Evolutionary conservation across 202 grass and related monocot genomes (phyloP), one percentile per base, ranked within the genome.

Genomic region (Saccharum hybrid): DNA sequence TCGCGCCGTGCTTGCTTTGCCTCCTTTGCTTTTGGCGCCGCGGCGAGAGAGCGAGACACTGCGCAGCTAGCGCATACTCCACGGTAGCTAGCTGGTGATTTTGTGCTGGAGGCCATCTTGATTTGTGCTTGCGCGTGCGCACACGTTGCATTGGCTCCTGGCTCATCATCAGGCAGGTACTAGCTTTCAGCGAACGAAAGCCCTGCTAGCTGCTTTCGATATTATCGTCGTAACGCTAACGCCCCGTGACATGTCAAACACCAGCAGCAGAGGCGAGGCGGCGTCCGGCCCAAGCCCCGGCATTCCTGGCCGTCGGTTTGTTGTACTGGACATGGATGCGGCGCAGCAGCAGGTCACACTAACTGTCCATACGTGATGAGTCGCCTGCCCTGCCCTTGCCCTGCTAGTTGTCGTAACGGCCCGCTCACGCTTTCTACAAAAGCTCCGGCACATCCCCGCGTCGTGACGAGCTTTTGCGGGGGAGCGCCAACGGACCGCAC

Each of bases 371-470:
- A 28, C 28, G 28, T 28, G 28, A 28, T 28, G 28, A 28, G 28
- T 28, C 28, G 28, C 0, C 7, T 39, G 38, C 38, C 38, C 38
- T 6, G 0, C 6, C 41, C 41, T 11, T 51, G 48, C 14, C 0
- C 1, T 52, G 48, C 48, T 52, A 54, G 51, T 54, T 54, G 51
- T 71, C 68, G 68, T 71, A 71, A 88, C 80, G 86, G 86, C 66
- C 11, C 11, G 10, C 45, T 52, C 75, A 10, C 33, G 45, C 66
- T 75, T 81, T 49, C 60, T 75, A 5, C 28, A 51, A 63, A 72
- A 63, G 57, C n/a, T 33, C 45, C 10, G 54, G 26, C 39, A 10
- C 43, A 18, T 31, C 49, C 51, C 23, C 43, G 71, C 45, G 71
- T 51, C 45, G 71, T 31, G 51, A 54, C 16, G 69, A 46, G 21